Evolutionary conservation across 306 rosid species (phyloP), one percentile per base, ranked within the genome.

Genomic region (Abrus precatorius): DNA sequence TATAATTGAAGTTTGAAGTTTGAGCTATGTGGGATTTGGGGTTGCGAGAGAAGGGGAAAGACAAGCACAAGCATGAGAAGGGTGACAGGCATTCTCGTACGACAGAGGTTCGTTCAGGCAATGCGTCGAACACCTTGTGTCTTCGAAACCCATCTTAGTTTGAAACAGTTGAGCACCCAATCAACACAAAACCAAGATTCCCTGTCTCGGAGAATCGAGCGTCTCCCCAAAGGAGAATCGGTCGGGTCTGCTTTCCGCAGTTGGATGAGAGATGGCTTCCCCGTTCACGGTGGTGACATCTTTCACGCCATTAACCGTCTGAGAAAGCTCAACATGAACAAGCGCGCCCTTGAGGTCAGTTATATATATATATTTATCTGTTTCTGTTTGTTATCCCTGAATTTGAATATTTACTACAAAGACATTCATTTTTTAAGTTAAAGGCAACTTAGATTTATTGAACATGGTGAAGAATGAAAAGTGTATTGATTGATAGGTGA

Each of bases 191-290:
- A 68, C 41, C 74, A 81, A 43, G 76, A 74, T 12, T 70, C 92
- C 87, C 87, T 95, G 29, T 95, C 93, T 47, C 79, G 81, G 60
- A 89, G 89, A 86, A 93, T 95, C 55, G 99, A 93, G 91, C 91
- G 83, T 77, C 90, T 92, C 53, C 83, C 86, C 8, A 84, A 67
- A 70, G 90, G 80, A 50, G 90, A 89, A 74, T 82, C 91, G 1
- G 85, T 90, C 67, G 90, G 92, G 65, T 87, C 80, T 65, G 96
- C 97, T 38, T 93, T 95, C 65, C 88, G 88, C 75, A 87, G 93
- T 64, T 95, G 97, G 98, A 95, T 95, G 99, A 86, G 98, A 6
- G 94, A 92, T 79, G 98, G 98, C 34, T 90, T 91, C 80, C 97
- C 96, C 54, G 75, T 95, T 82, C 92, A 87, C 38, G 84, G 93